Evolutionary conservation across 345 rosid genomes (phyloP).

Genomic region (Citrus trifoliata): DNA sequence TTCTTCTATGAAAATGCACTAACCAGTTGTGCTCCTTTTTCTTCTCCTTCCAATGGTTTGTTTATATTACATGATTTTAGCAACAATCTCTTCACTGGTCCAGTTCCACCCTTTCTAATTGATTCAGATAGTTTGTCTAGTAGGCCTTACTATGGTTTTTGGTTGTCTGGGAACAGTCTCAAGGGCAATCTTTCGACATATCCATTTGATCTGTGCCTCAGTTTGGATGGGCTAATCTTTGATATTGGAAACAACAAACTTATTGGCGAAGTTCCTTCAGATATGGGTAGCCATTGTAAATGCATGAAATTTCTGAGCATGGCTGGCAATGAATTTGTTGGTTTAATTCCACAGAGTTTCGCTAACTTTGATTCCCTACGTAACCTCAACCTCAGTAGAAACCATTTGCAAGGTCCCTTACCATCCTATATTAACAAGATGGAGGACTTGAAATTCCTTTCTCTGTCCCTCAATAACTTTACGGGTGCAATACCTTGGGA

Average conservation of each 20-base stretch:
- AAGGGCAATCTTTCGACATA: conserved; percentile 35
- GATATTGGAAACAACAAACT: conserved; percentile 37
- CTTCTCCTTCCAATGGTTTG: conserved; percentile 13
- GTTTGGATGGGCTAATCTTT: conserved; percentile 34
- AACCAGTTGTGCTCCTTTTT: conserved; percentile 8
- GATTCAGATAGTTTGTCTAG: conserved; percentile 21
- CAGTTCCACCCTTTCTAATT: conserved; percentile 31
- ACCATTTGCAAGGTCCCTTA: conserved; percentile 37
- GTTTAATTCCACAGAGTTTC: conserved; percentile 35
- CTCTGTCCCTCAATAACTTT: conserved; percentile 38
- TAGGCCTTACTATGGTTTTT: conserved; percentile 39
- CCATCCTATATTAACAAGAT: conserved; percentile 35
- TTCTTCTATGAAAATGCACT: conserved; percentile 31
- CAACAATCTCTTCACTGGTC: conserved; percentile 38
- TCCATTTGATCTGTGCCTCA: conserved; percentile 36
- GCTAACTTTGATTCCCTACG: conserved; percentile 27
- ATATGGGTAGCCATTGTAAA: conserved; percentile 35
- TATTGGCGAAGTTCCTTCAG: conserved; percentile 38
- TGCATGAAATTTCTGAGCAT: conserved; percentile 35
- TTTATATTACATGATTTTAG: conserved; percentile 45
- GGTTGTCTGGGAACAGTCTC: conserved; percentile 35
- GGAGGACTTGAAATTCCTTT: conserved; percentile 29
- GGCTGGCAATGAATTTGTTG: conserved; percentile 33
- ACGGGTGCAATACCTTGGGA: conserved; percentile 37
- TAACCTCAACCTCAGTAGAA: conserved; percentile 40